phyloP scores from a whole-genome alignment of 805 yeast species.

The Lachancea sp. region DNA sequence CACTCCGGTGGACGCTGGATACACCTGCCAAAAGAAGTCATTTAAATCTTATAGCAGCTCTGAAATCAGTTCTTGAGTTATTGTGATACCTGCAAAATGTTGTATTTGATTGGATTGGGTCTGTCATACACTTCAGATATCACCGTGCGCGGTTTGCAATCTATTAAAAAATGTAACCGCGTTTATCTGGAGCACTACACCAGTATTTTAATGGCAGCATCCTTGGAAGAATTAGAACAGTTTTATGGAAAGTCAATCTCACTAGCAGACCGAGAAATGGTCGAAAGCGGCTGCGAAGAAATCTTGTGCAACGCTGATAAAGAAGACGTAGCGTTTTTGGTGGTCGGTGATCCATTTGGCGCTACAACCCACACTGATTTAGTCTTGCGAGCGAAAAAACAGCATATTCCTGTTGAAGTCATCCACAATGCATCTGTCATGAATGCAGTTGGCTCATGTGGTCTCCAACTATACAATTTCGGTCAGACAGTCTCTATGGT shows the following conservation, averaged over 20 bases:
- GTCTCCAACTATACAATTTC: conserved; percentile 86
- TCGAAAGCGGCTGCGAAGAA: conserved; percentile 80
- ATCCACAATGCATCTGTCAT: conserved; percentile 95
- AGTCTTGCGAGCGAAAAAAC: conserved; percentile 83
- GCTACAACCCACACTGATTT: conserved; percentile 97
- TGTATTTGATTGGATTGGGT: conserved; percentile 88
- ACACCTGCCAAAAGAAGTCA: too few species aligned
- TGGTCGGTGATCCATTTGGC: conserved; percentile 96
- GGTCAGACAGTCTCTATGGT: conserved; percentile 98
- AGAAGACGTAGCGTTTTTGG: conserved; percentile 88
- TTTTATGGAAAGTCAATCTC: conserved; percentile 82
- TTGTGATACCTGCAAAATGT: conserved; percentile 43
- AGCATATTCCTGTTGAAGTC: conserved; percentile 68
- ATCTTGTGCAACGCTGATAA: conserved; percentile 70
- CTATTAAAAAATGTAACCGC: conserved; percentile 73
- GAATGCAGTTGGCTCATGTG: conserved; percentile 99
- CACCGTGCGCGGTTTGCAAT: conserved; percentile 88
- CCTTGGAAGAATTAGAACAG: conserved; percentile 62
- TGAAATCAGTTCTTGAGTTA: not conserved
- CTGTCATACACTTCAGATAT: conserved; percentile 83
- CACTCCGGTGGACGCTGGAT: too few species aligned
- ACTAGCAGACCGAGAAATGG: conserved; percentile 91
- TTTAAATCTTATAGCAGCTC: too few species aligned
- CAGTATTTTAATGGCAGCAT: conserved; percentile 90
- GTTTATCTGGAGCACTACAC: conserved; percentile 97